Conservation (phyloP, 2,329 filamentous ascomycete genomes). For the Fusarium lateritium region DNA sequence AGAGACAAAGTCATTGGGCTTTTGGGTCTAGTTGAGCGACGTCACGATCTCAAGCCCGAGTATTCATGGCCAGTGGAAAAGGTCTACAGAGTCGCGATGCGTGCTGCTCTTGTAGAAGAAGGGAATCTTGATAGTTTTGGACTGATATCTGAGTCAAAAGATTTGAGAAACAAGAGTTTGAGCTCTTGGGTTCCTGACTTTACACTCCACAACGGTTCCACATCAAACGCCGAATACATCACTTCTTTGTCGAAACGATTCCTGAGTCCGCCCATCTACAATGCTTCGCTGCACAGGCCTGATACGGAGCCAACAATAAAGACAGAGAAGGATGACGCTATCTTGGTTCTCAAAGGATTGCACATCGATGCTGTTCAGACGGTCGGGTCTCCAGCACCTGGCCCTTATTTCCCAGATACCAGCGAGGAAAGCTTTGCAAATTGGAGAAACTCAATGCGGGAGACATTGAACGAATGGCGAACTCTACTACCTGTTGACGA, state of each 20-base stretch:
- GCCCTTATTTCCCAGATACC: background rate
- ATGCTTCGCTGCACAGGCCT: background rate
- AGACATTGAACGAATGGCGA: background rate
- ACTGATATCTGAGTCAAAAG: conserved; percentile 3
- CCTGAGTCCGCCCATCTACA: background rate
- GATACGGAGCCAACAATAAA: background rate
- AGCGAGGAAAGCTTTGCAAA: background rate
- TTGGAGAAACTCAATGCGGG: background rate
- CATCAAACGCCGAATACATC: background rate
- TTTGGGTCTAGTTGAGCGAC: background rate
- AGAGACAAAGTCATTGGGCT: conserved; percentile 17
- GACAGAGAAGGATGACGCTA: conserved; percentile 2
- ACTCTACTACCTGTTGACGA: background rate
- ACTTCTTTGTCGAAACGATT: conserved; percentile 15
- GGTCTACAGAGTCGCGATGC: conserved; percentile 13
- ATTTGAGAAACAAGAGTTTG: background rate
- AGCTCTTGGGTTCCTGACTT: conserved; percentile 16
- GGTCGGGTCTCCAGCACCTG: background rate
- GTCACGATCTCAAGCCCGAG: conserved; percentile 1
- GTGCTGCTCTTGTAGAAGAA: conserved; percentile 8
- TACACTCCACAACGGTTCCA: background rate
- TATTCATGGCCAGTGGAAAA: conserved; percentile 25
- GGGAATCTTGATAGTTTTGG: conserved; percentile 11
- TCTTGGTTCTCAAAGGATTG: conserved; percentile 1
- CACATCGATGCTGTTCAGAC: background rate